Conservation (phyloP, 1,139 yeast genomes). For the Eremothecium coryli region DNA sequence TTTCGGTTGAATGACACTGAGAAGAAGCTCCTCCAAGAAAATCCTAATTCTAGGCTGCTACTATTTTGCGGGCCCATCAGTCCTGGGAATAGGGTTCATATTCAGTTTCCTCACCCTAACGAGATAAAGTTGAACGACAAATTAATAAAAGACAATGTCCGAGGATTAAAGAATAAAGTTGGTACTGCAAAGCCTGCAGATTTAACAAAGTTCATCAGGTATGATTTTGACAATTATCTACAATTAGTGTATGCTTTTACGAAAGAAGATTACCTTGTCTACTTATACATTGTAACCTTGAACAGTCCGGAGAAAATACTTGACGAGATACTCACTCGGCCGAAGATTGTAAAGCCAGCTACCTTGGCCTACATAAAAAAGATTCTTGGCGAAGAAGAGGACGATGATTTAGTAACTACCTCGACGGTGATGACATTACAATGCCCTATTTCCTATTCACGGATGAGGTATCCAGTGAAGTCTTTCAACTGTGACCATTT, state of each 20-base stretch:
- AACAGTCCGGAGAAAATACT: constrained; percentile 35
- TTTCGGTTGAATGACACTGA: constrained; percentile 40
- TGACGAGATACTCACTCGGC: constrained; percentile 31
- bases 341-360: constrained; percentile 41
- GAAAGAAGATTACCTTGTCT: constrained; percentile 37
- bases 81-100: constrained; percentile 31
- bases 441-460: constrained; percentile 58
- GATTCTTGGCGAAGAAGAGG: constrained; percentile 37
- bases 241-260: constrained; percentile 48
- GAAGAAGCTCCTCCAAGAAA: constrained; percentile 24
- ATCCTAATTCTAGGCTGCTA: constrained; percentile 33
- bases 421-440: constrained; percentile 48
- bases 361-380: constrained; percentile 39
- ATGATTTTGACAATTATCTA: constrained; percentile 34
- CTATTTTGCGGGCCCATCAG: constrained; percentile 41
- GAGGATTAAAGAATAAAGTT: constrained; percentile 51
- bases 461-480: constrained; percentile 52
- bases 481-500: constrained; percentile 53
- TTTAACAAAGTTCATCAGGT: constrained; percentile 39
- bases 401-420: constrained; percentile 50
- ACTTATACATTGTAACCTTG: constrained; percentile 46
- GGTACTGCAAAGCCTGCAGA: constrained; percentile 67
- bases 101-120: constrained; percentile 52
- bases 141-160: constrained; percentile 40
- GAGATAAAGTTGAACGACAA: constrained; percentile 45